phyloP scores from a whole-genome alignment of 164 flowering plant species.

The Litsea cubeba region DNA sequence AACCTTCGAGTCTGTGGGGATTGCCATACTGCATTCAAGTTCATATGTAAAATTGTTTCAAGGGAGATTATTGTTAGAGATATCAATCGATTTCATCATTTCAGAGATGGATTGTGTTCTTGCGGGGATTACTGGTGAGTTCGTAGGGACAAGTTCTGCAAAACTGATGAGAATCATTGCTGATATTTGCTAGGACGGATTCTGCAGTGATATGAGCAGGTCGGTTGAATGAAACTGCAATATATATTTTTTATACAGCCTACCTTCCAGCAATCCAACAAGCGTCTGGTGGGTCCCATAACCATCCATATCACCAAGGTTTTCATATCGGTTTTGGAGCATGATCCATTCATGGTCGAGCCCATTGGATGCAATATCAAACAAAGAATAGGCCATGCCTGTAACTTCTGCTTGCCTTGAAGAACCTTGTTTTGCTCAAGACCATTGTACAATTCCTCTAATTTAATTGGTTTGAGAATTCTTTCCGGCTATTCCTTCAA shows the following conservation, averaged over 20 bases:
- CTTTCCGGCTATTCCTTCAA: background rate
- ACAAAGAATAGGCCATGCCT: background rate
- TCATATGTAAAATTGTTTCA: constrained; percentile 18
- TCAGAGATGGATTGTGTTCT: constrained; percentile 19
- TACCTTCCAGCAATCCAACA: background rate
- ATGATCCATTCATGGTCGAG: background rate
- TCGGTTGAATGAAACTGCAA: background rate
- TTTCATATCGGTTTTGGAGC: background rate
- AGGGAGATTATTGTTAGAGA: constrained; percentile 22
- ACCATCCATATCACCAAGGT: background rate
- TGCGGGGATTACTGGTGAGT: constrained; percentile 20
- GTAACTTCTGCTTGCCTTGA: background rate
- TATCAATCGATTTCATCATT: constrained; percentile 21
- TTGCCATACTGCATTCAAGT: constrained; percentile 22
- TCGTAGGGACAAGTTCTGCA: background rate
- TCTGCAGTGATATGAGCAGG: background rate
- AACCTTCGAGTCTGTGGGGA: constrained; percentile 18
- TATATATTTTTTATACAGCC: background rate
- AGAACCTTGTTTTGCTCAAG: background rate
- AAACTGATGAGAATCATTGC: background rate
- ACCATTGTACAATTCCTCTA: background rate
- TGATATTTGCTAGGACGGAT: background rate
- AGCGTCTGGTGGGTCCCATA: background rate
- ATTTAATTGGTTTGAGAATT: no score
- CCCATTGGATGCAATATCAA: background rate